Evolutionary conservation across 129 eudicot genomes (phyloP).

Genomic region (Escallonia herrerae): DNA sequence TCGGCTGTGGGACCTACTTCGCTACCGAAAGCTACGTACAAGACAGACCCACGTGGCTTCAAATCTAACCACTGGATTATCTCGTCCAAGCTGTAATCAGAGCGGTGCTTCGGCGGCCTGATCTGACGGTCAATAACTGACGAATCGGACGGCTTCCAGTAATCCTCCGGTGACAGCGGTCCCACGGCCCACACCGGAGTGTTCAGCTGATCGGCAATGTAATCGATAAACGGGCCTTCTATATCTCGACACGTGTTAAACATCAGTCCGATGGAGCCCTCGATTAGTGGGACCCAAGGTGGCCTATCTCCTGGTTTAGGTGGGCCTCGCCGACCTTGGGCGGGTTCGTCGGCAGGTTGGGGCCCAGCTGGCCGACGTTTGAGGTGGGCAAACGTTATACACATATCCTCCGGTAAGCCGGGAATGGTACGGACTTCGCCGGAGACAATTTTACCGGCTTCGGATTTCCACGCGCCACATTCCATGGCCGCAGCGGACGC

Average conservation of each 20-base stretch:
- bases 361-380: neutral
- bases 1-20: constrained; percentile 4
- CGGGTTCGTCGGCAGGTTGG: neutral
- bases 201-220: constrained; percentile 3
- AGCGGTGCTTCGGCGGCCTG: neutral
- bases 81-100: constrained; percentile 1
- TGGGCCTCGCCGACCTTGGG: neutral
- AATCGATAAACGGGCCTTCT: constrained; percentile 11
- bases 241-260: constrained; percentile 11
- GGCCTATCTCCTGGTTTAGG: constrained; percentile 3
- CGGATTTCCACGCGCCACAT: constrained; percentile 3
- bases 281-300: neutral
- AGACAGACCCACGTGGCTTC: constrained; percentile 2
- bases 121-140: neutral
- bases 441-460: neutral
- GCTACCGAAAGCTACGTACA: constrained; percentile 3
- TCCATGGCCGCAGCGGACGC: constrained; percentile 12
- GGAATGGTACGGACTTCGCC: neutral
- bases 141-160: neutral
- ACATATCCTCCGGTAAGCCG: neutral
- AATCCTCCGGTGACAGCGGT: neutral
- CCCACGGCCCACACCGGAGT: constrained; percentile 5
- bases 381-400: neutral
- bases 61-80: constrained; percentile 3
- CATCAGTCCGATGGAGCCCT: constrained; percentile 4